Evolutionary conservation across 2,329 filamentous ascomycete genomes (phyloP), one percentile per base, ranked within the genome.

Genomic region (Exophiala calicioides): DNA sequence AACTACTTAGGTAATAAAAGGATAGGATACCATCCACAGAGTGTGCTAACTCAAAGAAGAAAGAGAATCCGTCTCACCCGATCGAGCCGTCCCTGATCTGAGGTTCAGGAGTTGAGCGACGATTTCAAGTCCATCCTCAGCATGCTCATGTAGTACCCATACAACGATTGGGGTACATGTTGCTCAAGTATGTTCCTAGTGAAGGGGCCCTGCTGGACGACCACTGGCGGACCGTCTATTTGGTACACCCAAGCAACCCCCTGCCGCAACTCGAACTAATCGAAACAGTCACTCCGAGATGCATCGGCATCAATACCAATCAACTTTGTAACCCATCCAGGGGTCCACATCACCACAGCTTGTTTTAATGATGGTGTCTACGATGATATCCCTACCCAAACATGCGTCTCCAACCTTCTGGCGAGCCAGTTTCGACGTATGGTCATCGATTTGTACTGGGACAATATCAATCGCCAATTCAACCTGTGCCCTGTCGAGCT

Each of bases 381-480:
- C 61, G 74, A 79, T 53, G 70, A 75, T 57, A 63, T 68, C 20
- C 69, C 70, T 3, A 72, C 75, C 12, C 68, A 68, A 27, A 72
- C 69, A 61, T 86, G 82, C 63, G 67, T 85, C 26, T 84, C 80
- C 3, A 84, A 84, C 61, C 68, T 86, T 1, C 67, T 86, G 20
- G 74, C 76, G 0, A 65, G 75, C n/a, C 80, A 80, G 4, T 84
- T 81, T 57, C 71, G 75, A 29, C 72, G 77, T 33, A 71, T 84
- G 34, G 65, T 77, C 32, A 64, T 84, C 20, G 82, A 86, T 61
- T 57, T 84, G 9, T 85, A 82, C 58, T 86, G 82, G 82, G 81
- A 84, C 53, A 59, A 72, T 18, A 69, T 65, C 21, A 70, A 74
- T 20, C 65, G 64, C 23, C 60, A 70, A 30, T 85, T 82, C 79